A percentile compares a stretch with the other conserved stretches of the same genome.
phyloP scores from a whole-genome alignment of 768 basidiomycete genomes.

The Phlebiopsis gigantea region DNA sequence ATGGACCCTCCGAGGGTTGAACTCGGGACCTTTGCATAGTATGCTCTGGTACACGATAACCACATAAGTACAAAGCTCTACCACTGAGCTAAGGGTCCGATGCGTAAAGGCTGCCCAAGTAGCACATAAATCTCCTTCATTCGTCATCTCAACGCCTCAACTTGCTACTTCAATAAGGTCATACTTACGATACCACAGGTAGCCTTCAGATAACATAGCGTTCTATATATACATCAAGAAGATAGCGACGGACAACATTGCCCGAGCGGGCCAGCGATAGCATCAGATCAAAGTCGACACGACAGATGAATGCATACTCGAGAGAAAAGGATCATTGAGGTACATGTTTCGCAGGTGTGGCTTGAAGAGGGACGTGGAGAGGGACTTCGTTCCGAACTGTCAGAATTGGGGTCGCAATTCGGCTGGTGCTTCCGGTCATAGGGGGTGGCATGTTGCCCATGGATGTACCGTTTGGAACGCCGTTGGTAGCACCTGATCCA shows the following conservation, averaged over 20 bases:
- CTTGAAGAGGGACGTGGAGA: not conserved
- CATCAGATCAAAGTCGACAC: too few relatives aligned
- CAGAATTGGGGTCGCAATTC: not conserved
- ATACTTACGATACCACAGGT: not conserved
- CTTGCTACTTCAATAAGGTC: not conserved
- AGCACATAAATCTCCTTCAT: not conserved
- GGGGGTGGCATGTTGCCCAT: not conserved
- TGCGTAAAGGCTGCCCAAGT: not conserved
- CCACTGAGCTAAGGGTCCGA: constrained; percentile 55
- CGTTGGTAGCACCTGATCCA: not conserved
- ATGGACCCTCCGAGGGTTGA: constrained; percentile 61
- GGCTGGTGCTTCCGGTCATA: not conserved
- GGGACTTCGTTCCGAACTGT: not conserved
- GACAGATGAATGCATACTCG: too few relatives aligned
- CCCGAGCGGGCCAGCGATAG: too few relatives aligned
- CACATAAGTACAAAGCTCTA: constrained; percentile 62
- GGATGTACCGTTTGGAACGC: not conserved
- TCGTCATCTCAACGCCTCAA: not conserved
- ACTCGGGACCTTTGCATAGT: constrained; percentile 57
- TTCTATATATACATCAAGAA: not conserved
- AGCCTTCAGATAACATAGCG: not conserved
- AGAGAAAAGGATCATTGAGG: not conserved
- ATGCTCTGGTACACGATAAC: constrained; percentile 22
- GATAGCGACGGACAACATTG: not conserved
- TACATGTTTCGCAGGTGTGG: not conserved